phyloP scores from a whole-genome alignment of 2,329 filamentous ascomycete species.

The Dichotomopilus funicola region DNA sequence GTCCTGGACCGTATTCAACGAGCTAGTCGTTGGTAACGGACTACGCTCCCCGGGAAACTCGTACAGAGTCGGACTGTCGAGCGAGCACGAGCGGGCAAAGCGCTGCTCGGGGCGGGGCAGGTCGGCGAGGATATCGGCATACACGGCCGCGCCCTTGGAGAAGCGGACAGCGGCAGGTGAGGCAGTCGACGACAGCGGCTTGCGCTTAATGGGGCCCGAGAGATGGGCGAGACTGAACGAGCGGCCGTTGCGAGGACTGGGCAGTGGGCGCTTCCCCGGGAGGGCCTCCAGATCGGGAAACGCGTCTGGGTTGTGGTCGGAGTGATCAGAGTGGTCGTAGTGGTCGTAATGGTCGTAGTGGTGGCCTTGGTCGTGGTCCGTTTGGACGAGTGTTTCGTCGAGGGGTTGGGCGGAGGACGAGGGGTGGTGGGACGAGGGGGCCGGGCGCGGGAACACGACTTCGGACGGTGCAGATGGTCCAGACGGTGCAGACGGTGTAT shows the following conservation, averaged over 20 bases:
- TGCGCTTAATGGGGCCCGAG: conserved; percentile 46
- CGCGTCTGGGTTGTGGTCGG: background rate
- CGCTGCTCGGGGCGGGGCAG: conserved; percentile 46
- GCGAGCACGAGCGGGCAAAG: conserved; percentile 48
- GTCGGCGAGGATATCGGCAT: conserved; percentile 32
- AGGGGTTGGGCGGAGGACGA: conserved; percentile 13
- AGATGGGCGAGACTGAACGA: conserved; percentile 28
- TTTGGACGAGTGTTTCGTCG: conserved; percentile 24
- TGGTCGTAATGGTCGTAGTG: too few species aligned
- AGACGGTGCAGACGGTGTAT: conserved; percentile 10
- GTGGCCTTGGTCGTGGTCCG: background rate
- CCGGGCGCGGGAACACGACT: conserved; percentile 7
- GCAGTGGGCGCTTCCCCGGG: conserved; percentile 18
- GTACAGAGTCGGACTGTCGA: conserved; percentile 58
- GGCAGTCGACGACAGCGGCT: conserved; percentile 52
- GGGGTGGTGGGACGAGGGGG: conserved; percentile 7
- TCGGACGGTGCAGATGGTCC: conserved; percentile 20
- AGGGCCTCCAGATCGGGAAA: conserved; percentile 15
- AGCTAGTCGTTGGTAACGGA: conserved; percentile 9
- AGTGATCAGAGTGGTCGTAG: too few species aligned
- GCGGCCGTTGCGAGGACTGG: conserved; percentile 27
- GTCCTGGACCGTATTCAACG: conserved; percentile 16
- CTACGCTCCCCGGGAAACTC: conserved; percentile 39
- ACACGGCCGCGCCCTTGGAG: conserved; percentile 33
- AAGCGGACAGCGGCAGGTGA: conserved; percentile 45